Base-by-base conservation (phyloP, 148 eudicot species). In the Pouteria glomerata region DNA sequence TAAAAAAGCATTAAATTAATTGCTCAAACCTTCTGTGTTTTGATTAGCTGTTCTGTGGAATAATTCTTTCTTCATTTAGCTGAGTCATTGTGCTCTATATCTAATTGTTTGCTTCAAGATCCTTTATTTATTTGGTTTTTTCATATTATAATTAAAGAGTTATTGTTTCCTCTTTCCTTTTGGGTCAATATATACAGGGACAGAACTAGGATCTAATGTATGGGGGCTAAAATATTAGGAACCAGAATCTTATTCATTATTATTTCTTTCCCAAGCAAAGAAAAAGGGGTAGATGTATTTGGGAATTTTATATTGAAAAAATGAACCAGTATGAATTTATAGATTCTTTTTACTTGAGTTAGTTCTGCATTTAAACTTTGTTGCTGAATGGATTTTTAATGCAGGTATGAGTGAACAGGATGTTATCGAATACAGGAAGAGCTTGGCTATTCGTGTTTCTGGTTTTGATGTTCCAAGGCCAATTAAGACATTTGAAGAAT, bases 381-480 rank as follows among this genome's bases (percentile, higher is more conserved):
- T 45, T 39, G 26, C 55, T 73, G 37, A 37, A n/a, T 14, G n/a
- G n/a, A 3, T 52, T 23, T 4, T 74, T 26, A 47, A 69, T 66
- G 4, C 74, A 95, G 99, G 97, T 35, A 91, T 92, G 97, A 95
- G 89, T 30, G 97, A 95, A 60, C 92, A 87, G 84, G 97, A 95
- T 47, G 90, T 88, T 42, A 57, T 82, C 47, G 99, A 95, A 45
- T 92, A 92, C 74, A 79, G 86, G 74, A 90, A 85, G 63, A 88
- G 85, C 73, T 70, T 88, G 79, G 96, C 82, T 27, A 88, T 95
- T 34, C 99, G 94, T 72, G 89, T 89, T 23, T 92, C 99, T 42
- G 99, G 97, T 63, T 90, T 95, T 83, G 97, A 95, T 78, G 97
- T 88, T 71, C 99, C 99, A 45, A 81, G 94, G 73, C 99, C 97